Base-by-base conservation (phyloP, 495 filamentous ascomycete species). In the Amorphotheca resinae region DNA sequence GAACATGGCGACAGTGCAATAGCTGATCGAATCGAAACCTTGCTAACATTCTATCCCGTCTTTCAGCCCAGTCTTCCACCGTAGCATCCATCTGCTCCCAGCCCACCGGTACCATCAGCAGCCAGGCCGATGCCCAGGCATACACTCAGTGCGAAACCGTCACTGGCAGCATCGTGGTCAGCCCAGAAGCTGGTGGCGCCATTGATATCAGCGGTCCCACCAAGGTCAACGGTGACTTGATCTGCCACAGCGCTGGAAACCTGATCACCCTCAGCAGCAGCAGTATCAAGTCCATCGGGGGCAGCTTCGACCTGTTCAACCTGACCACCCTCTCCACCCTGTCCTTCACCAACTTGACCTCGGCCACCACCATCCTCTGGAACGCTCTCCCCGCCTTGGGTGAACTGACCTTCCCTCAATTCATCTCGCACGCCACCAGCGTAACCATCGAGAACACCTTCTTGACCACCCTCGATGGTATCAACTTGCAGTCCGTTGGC, bases 381-480 rank as follows among this genome's bases (percentile, higher is more conserved):
- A 62, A 65, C 18, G 80, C 82, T 46, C 70, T 95, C n/a, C 77
- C 80, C 45, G 64, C 69, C 48, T 73, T 98, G 14, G 70, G 75
- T 53, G 56, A 64, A 26, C 62, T 93, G 15, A 69, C 63, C 12
- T 89, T 98, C 65, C 68, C 66, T 28, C 54, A 61, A 22, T 56
- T 61, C 22, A 54, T 89, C 47, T 72, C 67, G 21, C 57, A 79
- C 57, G 85, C 82, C 26, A 58, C 62, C 30, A 69, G 64, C 33
- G 70, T 96, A 38, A 57, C 60, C 25, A 87, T 99, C 61, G 72
- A 76, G 57, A 87, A 96, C 67, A 96, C 93, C 41, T 70, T 76
- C 57, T 72, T 96, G 46, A 68, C 59, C 56, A 71, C 64, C 46
- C 72, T 99, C 26, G 62, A 79, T 48, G 86, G 84, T 61, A 82